Base-by-base conservation (phyloP, 2,329 filamentous ascomycete species). In the Clonostachys solani region DNA sequence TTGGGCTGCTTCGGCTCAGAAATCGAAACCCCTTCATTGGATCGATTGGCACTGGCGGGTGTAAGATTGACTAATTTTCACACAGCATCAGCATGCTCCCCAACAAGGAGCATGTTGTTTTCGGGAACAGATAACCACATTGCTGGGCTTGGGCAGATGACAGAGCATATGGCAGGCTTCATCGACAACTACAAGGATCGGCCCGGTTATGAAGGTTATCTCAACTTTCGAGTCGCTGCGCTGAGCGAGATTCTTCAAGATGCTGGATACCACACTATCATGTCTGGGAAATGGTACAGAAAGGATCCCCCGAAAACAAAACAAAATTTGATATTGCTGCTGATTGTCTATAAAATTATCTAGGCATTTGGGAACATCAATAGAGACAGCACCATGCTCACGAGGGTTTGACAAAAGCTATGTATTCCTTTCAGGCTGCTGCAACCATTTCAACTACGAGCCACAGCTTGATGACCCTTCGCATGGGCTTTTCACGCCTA, bases 91-190 rank as follows among this genome's bases (percentile, higher is more conserved):
- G 81, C 81, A 45, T 86, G 81, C 61, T 84, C 80, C 45, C 83
- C 83, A 2, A 81, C 80, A 4, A 69, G 81, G 38, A 78, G 81
- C n/a, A 86, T 86, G 82, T 73, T 86, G 52, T 77, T 85, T 72
- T 83, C 80, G 8, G 59, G 59, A 7, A 59, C 58, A 1, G 80
- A 83, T 55, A 74, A 83, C 54, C 79, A 79, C 56, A 78, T 78
- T 47, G 74, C 75, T 10, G 74, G 80, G 3, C 65, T 84, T 3
- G 81, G 80, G 3, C 81, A 59, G 13, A 62, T 53, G 7, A 57
- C 59, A 52, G 60, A 56, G 6, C 16, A 42, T 9, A 29, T 29
- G 23, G 23, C 23, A 29, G 23, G 23, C 8, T n/a, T 35, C 41
- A 12, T 19, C n/a, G 17, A 29, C 2, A 13, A 37, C 17, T 37